Conservation (phyloP, 2,329 filamentous ascomycete genomes). For the Ceratocystis albifundus region DNA sequence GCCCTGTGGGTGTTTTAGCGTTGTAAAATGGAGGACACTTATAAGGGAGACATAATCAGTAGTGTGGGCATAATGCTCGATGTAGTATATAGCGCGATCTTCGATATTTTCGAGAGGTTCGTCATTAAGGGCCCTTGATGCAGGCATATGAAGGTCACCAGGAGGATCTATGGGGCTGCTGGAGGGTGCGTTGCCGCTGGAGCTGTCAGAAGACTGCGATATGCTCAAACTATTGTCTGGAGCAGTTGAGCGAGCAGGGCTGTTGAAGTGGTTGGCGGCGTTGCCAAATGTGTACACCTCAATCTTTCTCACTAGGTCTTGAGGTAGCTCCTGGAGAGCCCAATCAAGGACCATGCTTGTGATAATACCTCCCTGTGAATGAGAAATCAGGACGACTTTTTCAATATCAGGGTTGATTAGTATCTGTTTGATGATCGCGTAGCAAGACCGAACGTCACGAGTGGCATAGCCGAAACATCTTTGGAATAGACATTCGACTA, state of each 20-base stretch:
- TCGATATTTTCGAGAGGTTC: constrained; percentile 11
- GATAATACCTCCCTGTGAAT: constrained; percentile 68
- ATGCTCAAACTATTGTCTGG: not conserved
- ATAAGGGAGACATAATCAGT: constrained; percentile 63
- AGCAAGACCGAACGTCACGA: constrained; percentile 51
- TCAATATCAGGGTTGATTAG: constrained; percentile 50
- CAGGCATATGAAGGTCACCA: not conserved
- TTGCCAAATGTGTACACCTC: constrained; percentile 72
- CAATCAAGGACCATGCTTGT: constrained; percentile 63
- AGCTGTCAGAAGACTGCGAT: not conserved
- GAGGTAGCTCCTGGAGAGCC: constrained; percentile 59
- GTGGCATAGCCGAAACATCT: constrained; percentile 64
- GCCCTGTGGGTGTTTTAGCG: constrained; percentile 32
- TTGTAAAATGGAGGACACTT: constrained; percentile 59
- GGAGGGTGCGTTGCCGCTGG: not conserved
- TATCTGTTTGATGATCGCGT: constrained; percentile 48
- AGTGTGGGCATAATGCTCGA: constrained; percentile 70
- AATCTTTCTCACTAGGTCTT: constrained; percentile 53
- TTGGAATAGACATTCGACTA: constrained; percentile 67
- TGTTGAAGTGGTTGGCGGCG: constrained; percentile 73
- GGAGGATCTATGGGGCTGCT: not conserved
- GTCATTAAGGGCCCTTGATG: not conserved
- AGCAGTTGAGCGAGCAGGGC: constrained; percentile 37
- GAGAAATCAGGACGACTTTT: constrained; percentile 62
- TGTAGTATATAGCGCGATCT: constrained; percentile 50